Base-by-base conservation (phyloP, 2,329 filamentous ascomycete species). In the Colletotrichum higginsianum region DNA sequence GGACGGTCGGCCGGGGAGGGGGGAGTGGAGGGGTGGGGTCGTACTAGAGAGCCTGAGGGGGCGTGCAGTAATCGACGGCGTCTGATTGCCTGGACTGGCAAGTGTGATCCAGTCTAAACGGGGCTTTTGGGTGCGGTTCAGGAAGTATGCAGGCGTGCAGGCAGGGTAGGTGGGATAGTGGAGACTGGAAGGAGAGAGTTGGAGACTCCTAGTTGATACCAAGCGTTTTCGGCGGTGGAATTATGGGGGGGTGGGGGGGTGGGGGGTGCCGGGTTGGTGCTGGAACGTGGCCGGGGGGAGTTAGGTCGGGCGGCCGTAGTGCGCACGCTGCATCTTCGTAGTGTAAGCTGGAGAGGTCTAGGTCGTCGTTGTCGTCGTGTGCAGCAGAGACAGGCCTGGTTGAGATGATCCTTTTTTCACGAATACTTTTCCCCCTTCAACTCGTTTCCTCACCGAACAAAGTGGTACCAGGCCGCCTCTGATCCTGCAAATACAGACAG, bases 181-280 rank as follows among this genome's bases (percentile, higher is more conserved):
- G 35, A 38, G 35, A 38, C 35, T 38, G 35, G 35, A 38, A 38
- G 9, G 46, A 50, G 52, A 30, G 49, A 40, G 40, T 62, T 38
- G 26, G 12, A 38, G 26, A 50, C 46, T 61, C 46, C 30, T 61
- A 18, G 15, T 8, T 50, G 46, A 46, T 40, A 46, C 40, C 21
- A 56, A 65, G 67, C 67, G 67, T 71, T 56, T 71, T 67, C 67
- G 67, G 67, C 64, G 67, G 64, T 46, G 26, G 47, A 71, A 71
- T 67, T 71, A 30, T 30, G 26, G 26, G 26, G 26, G 26, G 3
- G 49, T 67, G 67, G 67, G 67, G 67, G 63, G 67, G 49, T 62
- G 67, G 67, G 67, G 67, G 67, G 67, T 67, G 26, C 53, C 30
- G 53, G n/a, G 30, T 38, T n/a, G 53, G n/a, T 53, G 62, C 62